Evolutionary conservation across 805 yeast genomes (phyloP).

Genomic region (Candida chauliodis): DNA sequence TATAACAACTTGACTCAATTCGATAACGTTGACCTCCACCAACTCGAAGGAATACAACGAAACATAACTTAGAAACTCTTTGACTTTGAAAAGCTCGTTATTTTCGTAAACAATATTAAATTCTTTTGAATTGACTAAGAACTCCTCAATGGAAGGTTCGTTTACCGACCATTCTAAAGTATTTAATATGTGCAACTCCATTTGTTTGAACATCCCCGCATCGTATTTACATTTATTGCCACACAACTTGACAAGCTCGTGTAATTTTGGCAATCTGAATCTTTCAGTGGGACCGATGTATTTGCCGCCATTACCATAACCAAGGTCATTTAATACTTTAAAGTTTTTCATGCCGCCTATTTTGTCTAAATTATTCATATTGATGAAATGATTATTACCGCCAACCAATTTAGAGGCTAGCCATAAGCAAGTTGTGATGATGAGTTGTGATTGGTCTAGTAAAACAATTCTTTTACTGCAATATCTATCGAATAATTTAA

Average conservation of each 20-base stretch:
- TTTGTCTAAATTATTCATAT: slow-evolving; percentile 27
- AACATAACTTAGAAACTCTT: slow-evolving; percentile 48
- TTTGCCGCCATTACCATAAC: slow-evolving; percentile 53
- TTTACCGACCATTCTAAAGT: slow-evolving; percentile 62
- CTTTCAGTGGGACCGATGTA: slow-evolving; percentile 70
- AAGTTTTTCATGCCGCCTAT: slow-evolving; percentile 13
- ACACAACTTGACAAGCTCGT: slow-evolving; percentile 70
- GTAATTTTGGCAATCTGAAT: slow-evolving; percentile 67
- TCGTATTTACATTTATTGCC: slow-evolving; percentile 56
- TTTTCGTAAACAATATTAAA: slow-evolving; percentile 17
- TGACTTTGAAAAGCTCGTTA: slow-evolving; percentile 41
- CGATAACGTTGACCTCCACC: slow-evolving; percentile 29
- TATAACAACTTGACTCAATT: slow-evolving; percentile 27
- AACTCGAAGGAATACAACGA: slow-evolving; percentile 47
- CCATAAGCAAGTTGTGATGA: slow-evolving; percentile 91
- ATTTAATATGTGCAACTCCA: slow-evolving; percentile 47
- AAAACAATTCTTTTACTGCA: slow-evolving; percentile 83
- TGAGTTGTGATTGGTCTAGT: slow-evolving; percentile 83
- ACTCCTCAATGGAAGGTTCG: slow-evolving; percentile 52
- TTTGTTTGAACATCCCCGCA: slow-evolving; percentile 52
- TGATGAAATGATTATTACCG: slow-evolving; percentile 66
- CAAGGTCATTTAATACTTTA: slow-evolving; percentile 34
- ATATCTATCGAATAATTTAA: slow-evolving; percentile 83
- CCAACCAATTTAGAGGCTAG: slow-evolving; percentile 82
- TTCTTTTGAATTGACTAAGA: slow-evolving; percentile 32